Evolutionary conservation across 1,139 yeast species (phyloP), one percentile per base, ranked within the genome.

Genomic region (Geotrichum aggregatum): DNA sequence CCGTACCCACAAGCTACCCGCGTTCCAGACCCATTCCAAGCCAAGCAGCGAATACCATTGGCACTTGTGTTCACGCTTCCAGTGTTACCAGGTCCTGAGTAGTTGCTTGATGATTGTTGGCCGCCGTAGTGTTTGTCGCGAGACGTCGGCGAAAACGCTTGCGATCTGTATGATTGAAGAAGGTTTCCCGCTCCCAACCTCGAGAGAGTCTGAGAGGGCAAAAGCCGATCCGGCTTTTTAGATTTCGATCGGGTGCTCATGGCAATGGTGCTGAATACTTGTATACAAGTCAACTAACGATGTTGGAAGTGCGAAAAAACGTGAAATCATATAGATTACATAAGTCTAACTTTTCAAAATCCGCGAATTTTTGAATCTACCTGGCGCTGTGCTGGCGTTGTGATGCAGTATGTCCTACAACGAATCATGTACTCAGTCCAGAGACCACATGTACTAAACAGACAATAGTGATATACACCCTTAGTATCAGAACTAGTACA

Each of bases 21-120:
- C 7, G 63, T 55, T 1, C 69, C 69, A 3, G 57, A 49, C 28
- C 61, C 62, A 50, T 66, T 66, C 64, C 66, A 66, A 10, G 55
- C 55, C 19, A 61, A 8, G 35, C 54, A 52, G 21, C 49, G 16
- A 13, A 52, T 47, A 8, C 44, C 36, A 22, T 36, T 41, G 33
- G 42, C 24, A 18, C 33, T 49, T 18, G 35, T 22, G 40, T 22
- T 39, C 19, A n/a, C 28, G 14, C 31, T 28, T 14, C 43, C 36
- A 21, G 11, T 26, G 6, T 35, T 35, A 16, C 40, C 40, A 13
- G 24, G 11, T 7, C 38, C 38, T 16, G n/a, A 13, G n/a, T 14
- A 13, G 11, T 18, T 19, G 38, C 38, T 18, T 6, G 31, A 22
- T 3, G 44, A 22, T 18, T 40, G 44, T 7, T 39, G 47, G 16